Conservation (phyloP, 2,329 filamentous ascomycete genomes). For the Aspergillus pseudotamarii region DNA sequence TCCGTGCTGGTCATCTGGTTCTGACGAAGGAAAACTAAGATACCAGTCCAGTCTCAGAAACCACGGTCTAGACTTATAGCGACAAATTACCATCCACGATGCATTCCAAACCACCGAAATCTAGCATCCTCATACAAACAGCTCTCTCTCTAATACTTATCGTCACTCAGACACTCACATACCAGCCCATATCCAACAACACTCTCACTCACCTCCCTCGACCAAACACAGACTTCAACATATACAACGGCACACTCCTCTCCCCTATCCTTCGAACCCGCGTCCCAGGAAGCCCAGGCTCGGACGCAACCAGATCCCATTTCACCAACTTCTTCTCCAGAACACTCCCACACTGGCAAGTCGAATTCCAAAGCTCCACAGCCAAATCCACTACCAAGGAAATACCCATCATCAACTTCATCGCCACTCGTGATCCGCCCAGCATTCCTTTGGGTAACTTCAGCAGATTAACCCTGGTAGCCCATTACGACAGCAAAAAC, state of each 20-base stretch:
- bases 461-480: constrained; percentile 78
- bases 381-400: constrained; percentile 60
- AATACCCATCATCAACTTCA: constrained; percentile 82
- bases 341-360: constrained; percentile 74
- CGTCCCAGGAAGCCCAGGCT: constrained; percentile 84
- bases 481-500: constrained; percentile 87
- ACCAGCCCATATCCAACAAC: constrained; percentile 66
- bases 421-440: constrained; percentile 84
- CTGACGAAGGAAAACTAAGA: too few relatives aligned
- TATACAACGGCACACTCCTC: constrained; percentile 72
- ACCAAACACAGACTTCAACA: constrained; percentile 74
- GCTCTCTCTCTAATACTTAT: too few relatives aligned
- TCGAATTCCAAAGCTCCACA: constrained; percentile 82
- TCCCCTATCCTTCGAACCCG: constrained; percentile 83
- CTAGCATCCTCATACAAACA: background rate
- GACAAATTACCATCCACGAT: background rate
- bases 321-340: constrained; percentile 78
- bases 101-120: background rate
- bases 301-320: constrained; percentile 71
- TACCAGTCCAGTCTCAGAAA: too few relatives aligned
- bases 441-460: constrained; percentile 74
- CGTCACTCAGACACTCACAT: background rate
- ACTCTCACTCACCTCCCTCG: constrained; percentile 72
- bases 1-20: rapidly evolving
- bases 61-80: background rate